Evolutionary conservation across 352 stramenopile genomes (phyloP).

Genomic region (Globisporangium viniferum): DNA sequence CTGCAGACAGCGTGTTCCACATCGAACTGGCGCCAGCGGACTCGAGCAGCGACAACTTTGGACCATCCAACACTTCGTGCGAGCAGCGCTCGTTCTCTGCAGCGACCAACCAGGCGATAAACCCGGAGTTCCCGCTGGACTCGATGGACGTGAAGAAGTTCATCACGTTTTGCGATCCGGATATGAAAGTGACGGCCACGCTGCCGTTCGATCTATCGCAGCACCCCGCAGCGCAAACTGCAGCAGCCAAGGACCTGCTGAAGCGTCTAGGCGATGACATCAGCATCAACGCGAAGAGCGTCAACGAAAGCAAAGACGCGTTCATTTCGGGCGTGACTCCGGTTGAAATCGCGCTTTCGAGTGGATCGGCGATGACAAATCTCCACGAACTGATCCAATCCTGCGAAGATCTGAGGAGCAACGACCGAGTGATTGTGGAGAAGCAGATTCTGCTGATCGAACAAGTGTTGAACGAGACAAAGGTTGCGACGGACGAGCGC

Average conservation of each 20-base stretch:
- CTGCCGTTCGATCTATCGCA: constrained; percentile 93
- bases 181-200: constrained; percentile 32
- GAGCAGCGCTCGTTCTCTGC: constrained; percentile 38
- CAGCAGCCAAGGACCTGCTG: constrained; percentile 93
- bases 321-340: constrained; percentile 68
- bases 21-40: neutral
- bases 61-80: constrained; percentile 81
- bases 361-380: constrained; percentile 21
- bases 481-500: neutral
- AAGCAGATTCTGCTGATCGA: constrained; percentile 55
- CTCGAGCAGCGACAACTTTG: constrained; percentile 27
- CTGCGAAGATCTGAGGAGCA: constrained; percentile 44
- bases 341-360: constrained; percentile 28
- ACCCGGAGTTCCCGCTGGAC: constrained; percentile 73
- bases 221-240: constrained; percentile 88
- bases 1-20: constrained; percentile 29
- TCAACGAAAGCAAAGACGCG: constrained; percentile 75
- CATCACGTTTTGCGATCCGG: constrained; percentile 73
- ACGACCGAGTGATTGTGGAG: constrained; percentile 54
- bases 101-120: constrained; percentile 30
- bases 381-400: constrained; percentile 51
- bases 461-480: constrained; percentile 45
- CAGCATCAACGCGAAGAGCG: constrained; percentile 66
- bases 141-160: constrained; percentile 65
- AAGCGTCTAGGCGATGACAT: constrained; percentile 92